A percentile compares a stretch with the other conserved stretches of the same genome.
These are phyloP conservation scores for Phycomyces nitens DNA, from an alignment of 192 early-diverging fungal species.

Conservation along the genomic window DNA sequence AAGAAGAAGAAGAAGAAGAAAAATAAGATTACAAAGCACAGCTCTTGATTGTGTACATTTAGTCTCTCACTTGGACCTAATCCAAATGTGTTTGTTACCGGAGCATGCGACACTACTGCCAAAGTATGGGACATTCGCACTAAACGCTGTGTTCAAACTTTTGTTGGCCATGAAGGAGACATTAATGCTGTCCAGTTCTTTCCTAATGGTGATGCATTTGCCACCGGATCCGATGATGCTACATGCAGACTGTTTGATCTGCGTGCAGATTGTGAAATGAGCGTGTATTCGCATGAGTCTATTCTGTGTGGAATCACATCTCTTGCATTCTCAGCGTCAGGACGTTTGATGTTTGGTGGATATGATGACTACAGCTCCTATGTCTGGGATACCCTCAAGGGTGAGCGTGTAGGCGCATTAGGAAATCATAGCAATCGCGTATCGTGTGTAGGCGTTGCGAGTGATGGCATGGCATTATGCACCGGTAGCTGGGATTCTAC, in stretches of 20 bases:
- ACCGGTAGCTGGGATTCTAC: conserved; percentile 98
- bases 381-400: conserved; percentile 98
- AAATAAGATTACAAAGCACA: conserved; percentile 3
- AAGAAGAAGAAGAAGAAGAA: too few relatives aligned
- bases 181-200: conserved; percentile 99
- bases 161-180: conserved; percentile 96
- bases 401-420: conserved; percentile 89
- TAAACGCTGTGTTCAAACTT: conserved; percentile 97
- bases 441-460: conserved; percentile 92
- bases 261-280: conserved; percentile 95
- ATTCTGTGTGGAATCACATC: conserved; percentile 99
- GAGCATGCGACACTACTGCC: conserved; percentile 97
- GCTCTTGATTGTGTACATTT: background rate
- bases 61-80: conserved; percentile 88
- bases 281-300: conserved; percentile 97
- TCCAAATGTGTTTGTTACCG: conserved; percentile 96
- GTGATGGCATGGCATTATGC: conserved; percentile 97
- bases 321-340: conserved; percentile 94
- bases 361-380: conserved; percentile 99
- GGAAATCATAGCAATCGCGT: conserved; percentile 96
- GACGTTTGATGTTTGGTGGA: conserved; percentile 94
- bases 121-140: conserved; percentile 99
- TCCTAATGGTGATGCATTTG: conserved; percentile 98
- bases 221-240: conserved; percentile 98
- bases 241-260: conserved; percentile 98